These are phyloP conservation scores for Hevea brasiliensis DNA, from an alignment of 345 rosid species.

Conservation along the genomic window DNA sequence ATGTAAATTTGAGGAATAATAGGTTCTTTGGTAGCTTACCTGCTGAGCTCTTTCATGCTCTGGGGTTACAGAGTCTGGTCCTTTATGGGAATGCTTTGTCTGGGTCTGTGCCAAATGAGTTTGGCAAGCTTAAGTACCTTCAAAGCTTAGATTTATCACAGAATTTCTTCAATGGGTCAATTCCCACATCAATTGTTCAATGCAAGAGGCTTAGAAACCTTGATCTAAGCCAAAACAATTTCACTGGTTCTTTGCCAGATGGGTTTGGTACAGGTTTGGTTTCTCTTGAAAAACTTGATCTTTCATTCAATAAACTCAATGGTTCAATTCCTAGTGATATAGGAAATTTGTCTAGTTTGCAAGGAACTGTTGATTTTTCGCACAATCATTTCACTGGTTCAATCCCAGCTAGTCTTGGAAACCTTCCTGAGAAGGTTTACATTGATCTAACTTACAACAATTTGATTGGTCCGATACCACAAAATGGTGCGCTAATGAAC, in stretches of 20 bases:
- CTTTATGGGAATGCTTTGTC: slow-evolving; percentile 88
- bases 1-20: slow-evolving; percentile 79
- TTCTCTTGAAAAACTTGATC: slow-evolving; percentile 73
- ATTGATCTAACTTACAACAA: slow-evolving; percentile 84
- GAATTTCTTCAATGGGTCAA: slow-evolving; percentile 72
- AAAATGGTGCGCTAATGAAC: slow-evolving; percentile 87
- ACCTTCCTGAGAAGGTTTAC: slow-evolving; percentile 92
- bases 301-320: slow-evolving; percentile 67
- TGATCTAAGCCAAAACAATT: slow-evolving; percentile 77
- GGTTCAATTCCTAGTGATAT: slow-evolving; percentile 72
- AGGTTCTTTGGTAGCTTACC: slow-evolving; percentile 68
- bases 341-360: slow-evolving; percentile 80
- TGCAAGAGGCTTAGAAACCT: slow-evolving; percentile 77
- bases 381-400: slow-evolving; percentile 70
- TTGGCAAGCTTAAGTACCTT: slow-evolving; percentile 73
- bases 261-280: slow-evolving; percentile 63
- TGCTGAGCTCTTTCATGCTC: slow-evolving; percentile 62
- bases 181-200: slow-evolving; percentile 64
- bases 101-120: slow-evolving; percentile 64
- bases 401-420: slow-evolving; percentile 81
- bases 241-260: slow-evolving; percentile 69
- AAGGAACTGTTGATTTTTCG: slow-evolving; percentile 96
- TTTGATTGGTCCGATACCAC: slow-evolving; percentile 94
- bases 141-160: slow-evolving; percentile 82
- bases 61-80: slow-evolving; percentile 85